A percentile compares a stretch with the other conserved stretches of the same genome.
Conservation (phyloP, 176 grass and related monocot genomes). For the Ensete ventricosum region DNA sequence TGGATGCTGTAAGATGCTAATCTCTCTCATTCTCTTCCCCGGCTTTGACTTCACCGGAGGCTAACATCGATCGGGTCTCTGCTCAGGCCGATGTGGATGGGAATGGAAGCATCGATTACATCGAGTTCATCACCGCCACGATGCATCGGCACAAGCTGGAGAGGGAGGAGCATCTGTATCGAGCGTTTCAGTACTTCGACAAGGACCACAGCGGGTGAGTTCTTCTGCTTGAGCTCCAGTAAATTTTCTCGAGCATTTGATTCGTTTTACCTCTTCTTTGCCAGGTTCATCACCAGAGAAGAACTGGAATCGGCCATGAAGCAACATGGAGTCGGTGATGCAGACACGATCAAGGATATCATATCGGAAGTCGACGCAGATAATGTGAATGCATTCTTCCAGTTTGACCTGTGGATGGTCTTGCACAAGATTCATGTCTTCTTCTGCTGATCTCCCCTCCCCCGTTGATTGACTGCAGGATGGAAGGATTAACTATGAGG, state of each 20-base stretch:
- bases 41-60: not conserved
- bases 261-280: not conserved
- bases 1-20: conserved; percentile 46
- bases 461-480: conserved; percentile 30
- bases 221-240: not conserved
- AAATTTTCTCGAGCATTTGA: not conserved
- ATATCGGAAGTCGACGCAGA: conserved; percentile 95
- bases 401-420: no score
- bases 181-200: conserved; percentile 88
- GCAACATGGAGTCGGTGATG: conserved; percentile 80
- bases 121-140: conserved; percentile 96
- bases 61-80: not conserved
- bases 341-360: conserved; percentile 77
- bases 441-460: conserved; percentile 1
- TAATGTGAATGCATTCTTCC: conserved; percentile 39
- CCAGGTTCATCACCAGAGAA: conserved; percentile 87
- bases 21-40: not conserved
- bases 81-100: conserved; percentile 90
- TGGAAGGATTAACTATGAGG: conserved; percentile 92
- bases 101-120: conserved; percentile 89
- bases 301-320: conserved; percentile 80
- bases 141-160: conserved; percentile 90
- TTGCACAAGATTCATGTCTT: not conserved
- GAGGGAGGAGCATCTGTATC: conserved; percentile 74
- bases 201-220: conserved; percentile 90